phyloP scores from a whole-genome alignment of 2,329 filamentous ascomycete species.

The Cercospora sojina region DNA sequence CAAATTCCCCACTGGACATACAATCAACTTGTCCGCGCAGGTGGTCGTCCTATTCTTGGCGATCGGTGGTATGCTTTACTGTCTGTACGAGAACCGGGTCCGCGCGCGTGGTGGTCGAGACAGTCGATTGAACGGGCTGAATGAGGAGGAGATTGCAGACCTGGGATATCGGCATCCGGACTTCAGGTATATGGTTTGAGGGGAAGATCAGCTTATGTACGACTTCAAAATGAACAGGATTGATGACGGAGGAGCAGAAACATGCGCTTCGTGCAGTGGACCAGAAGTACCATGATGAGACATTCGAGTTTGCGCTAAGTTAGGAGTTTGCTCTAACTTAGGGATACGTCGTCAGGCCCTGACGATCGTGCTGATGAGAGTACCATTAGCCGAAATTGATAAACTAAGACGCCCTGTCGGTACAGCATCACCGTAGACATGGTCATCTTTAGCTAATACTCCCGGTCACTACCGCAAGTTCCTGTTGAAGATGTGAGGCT shows the following conservation, averaged over 20 bases:
- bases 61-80: slow-evolving; percentile 53
- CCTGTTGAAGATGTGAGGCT: no score
- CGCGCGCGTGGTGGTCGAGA: slow-evolving; percentile 52
- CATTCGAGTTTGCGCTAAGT: background rate
- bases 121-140: slow-evolving; percentile 51
- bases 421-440: no score
- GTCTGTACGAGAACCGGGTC: slow-evolving; percentile 54
- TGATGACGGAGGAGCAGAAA: background rate
- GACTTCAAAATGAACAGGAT: background rate
- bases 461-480: no score
- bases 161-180: slow-evolving; percentile 57
- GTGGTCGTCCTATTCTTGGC: slow-evolving; percentile 48
- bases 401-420: no score
- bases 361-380: background rate
- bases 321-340: no score
- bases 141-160: slow-evolving; percentile 48
- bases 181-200: slow-evolving; percentile 56
- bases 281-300: background rate
- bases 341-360: background rate
- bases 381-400: background rate
- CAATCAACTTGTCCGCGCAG: slow-evolving; percentile 58
- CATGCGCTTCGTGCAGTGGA: background rate
- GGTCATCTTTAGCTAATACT: no score
- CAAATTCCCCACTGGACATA: slow-evolving; percentile 52
- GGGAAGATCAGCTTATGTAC: background rate